Evolutionary conservation across 768 basidiomycete species (phyloP).

Genomic region (Mycena maculata): DNA sequence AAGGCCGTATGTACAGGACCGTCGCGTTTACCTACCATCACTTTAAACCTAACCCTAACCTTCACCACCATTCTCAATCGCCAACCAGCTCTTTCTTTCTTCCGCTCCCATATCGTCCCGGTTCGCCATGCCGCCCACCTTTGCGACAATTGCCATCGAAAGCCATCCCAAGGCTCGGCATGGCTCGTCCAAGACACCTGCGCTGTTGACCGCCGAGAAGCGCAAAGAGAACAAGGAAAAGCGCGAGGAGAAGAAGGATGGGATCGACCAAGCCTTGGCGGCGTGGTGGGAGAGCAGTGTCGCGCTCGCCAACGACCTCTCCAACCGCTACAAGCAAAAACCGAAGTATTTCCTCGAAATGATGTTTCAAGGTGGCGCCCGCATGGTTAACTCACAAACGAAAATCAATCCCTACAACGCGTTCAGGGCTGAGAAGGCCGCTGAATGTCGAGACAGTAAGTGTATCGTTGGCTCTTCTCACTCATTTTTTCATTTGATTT

Average conservation of each 20-base stretch:
- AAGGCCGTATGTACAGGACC: too few species aligned
- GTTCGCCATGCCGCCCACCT: not conserved
- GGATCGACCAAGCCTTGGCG: not conserved
- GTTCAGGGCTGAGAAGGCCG: not conserved
- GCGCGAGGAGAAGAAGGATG: not conserved
- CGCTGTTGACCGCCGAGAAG: not conserved
- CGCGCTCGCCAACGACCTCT: not conserved
- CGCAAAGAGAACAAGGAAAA: not conserved
- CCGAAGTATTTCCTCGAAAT: not conserved
- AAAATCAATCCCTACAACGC: slow-evolving; percentile 1
- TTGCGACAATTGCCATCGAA: not conserved
- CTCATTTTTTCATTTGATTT: not conserved
- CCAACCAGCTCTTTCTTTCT: not conserved
- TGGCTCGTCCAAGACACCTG: not conserved
- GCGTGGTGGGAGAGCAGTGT: not conserved
- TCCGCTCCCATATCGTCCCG: not conserved
- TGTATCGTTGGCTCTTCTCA: not conserved
- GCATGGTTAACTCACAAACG: not conserved
- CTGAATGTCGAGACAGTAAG: not conserved
- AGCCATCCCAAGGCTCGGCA: not conserved
- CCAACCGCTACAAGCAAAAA: not conserved
- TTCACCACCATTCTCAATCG: too few species aligned
- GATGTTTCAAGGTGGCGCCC: slow-evolving; percentile 4
- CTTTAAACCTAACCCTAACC: too few species aligned
- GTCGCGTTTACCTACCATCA: too few species aligned